Base-by-base conservation (phyloP, 2,329 filamentous ascomycete species). In the Cordyceps tenuipes region DNA sequence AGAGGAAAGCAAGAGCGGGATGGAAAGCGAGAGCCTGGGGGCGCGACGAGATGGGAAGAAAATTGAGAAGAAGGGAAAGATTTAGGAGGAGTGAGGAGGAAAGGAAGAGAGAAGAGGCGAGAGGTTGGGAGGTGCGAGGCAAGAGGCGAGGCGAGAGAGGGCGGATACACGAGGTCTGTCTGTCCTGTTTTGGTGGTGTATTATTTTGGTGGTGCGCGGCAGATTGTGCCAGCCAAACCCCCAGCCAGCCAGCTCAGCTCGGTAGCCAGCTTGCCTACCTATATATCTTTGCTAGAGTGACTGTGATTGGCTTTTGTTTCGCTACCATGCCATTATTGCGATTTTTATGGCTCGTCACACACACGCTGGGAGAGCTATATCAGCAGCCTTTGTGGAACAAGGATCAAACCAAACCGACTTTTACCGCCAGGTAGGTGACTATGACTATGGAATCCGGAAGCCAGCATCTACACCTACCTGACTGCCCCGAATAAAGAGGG, bases 111-210 rank as follows among this genome's bases (percentile, higher is more conserved):
- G 10, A 36, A 26, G 7, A 23, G 13, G 23, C 5, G 60, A 58
- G 57, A 23, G 23, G 23, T 23, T n/a, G n/a, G n/a, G 21, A 17
- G 51, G 21, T 44, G 60, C 43, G 49, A 58, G 21, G 31, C n/a
- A 29, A 17, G 39, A 62, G 47, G 58, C 44, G 55, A 52, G 23
- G 54, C 60, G 46, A 56, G 39, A 44, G 34, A 60, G 51, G 55
- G 48, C 50, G 52, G 54, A 62, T 26, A 26, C 36, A 41, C 56
- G 46, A 60, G 58, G 66, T 36, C 12, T 36, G 34, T 36, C 34
- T 36, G 34, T 12, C n/a, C n/a, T n/a, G n/a, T n/a, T n/a, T 36
- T 36, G 34, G 34, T 13, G 34, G 34, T 36, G 29, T 5, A 3
- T 36, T 1, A 23, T 36, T 36, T 36, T 36, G 43, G 17, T 60